phyloP scores from a whole-genome alignment of 176 grass and related monocot species.

The Carex kokanica region DNA sequence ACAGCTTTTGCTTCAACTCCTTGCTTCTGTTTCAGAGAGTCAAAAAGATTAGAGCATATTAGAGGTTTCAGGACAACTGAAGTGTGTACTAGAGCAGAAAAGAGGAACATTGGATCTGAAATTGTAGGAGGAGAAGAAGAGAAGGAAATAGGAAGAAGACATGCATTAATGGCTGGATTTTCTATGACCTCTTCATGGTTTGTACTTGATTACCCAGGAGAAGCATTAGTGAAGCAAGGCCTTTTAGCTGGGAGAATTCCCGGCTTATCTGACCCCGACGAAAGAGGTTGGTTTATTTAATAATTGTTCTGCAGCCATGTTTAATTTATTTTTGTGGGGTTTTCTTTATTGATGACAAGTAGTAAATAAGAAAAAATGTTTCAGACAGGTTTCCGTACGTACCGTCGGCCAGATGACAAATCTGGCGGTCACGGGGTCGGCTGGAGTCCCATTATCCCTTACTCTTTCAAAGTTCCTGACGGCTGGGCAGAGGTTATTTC shows the following conservation, averaged over 20 bases:
- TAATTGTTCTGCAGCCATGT: background rate
- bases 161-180: slow-evolving; percentile 43
- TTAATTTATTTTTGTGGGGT: background rate
- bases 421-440: slow-evolving; percentile 91
- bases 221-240: slow-evolving; percentile 54
- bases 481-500: slow-evolving; percentile 73
- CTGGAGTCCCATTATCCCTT: slow-evolving; percentile 94
- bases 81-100: slow-evolving; percentile 18
- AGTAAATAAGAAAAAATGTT: slow-evolving; percentile 32
- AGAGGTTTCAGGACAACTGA: slow-evolving; percentile 22
- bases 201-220: slow-evolving; percentile 35
- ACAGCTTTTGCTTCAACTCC: slow-evolving; percentile 21
- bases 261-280: slow-evolving; percentile 76
- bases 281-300: slow-evolving; percentile 53
- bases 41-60: slow-evolving; percentile 1
- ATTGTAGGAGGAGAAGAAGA: slow-evolving; percentile 14
- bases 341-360: slow-evolving; percentile 30
- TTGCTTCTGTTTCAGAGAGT: slow-evolving; percentile 11
- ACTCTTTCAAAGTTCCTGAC: slow-evolving; percentile 76
- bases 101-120: slow-evolving; percentile 25
- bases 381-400: slow-evolving; percentile 96
- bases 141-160: slow-evolving; percentile 40
- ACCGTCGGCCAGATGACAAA: slow-evolving; percentile 84
- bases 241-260: slow-evolving; percentile 82
- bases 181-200: slow-evolving; percentile 39